Evolutionary conservation across 805 yeast species (phyloP).

Genomic region (Yarrowia sp.): DNA sequence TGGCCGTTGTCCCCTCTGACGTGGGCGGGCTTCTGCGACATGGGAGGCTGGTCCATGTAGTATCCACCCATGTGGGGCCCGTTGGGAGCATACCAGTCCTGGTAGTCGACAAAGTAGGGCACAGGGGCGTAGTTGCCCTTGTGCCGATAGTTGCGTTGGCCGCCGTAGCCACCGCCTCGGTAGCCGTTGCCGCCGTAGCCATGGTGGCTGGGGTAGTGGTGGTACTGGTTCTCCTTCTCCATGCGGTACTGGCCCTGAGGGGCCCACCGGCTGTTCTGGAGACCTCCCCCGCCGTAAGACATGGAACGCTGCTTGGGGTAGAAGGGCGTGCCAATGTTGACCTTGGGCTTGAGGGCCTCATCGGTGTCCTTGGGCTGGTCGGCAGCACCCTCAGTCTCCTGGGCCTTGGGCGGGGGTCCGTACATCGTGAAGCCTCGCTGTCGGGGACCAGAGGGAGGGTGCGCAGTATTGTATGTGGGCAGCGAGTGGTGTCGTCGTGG

Average conservation of each 20-base stretch:
- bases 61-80: slow-evolving; percentile 9
- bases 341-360: not conserved
- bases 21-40: slow-evolving; percentile 7
- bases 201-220: not conserved
- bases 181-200: not conserved
- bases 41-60: slow-evolving; percentile 7
- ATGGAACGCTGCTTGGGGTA: slow-evolving; percentile 9
- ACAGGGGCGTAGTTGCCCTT: not conserved
- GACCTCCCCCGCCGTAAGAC: not conserved
- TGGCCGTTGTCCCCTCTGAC: not conserved
- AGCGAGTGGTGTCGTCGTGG: slow-evolving; percentile 17
- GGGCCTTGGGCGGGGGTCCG: not conserved
- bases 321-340: slow-evolving; percentile 15
- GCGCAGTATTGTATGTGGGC: not conserved
- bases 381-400: no score
- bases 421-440: not conserved
- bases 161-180: slow-evolving; percentile 3
- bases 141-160: slow-evolving; percentile 1
- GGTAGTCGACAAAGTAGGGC: slow-evolving; percentile 14
- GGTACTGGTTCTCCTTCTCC: slow-evolving; percentile 13
- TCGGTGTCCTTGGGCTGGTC: no score
- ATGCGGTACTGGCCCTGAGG: slow-evolving; percentile 15
- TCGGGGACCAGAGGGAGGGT: slow-evolving; percentile 8
- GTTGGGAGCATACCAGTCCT: slow-evolving; percentile 14
- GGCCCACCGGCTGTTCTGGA: slow-evolving; percentile 24